phyloP scores from a whole-genome alignment of 257 asterid genomes.

The Mitragyna speciosa region DNA sequence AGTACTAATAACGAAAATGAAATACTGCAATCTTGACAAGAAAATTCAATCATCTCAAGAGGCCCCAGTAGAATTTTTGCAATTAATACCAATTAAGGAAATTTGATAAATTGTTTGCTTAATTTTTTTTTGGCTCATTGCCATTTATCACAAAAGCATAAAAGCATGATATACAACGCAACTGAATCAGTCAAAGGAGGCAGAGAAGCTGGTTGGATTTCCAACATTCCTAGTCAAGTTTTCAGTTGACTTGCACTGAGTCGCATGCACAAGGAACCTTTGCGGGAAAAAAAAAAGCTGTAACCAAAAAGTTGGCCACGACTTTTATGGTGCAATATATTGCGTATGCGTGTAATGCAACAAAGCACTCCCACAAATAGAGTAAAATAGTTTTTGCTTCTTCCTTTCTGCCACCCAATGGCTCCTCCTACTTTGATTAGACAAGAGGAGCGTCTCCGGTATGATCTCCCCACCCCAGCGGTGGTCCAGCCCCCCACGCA shows the following conservation, averaged over 20 bases:
- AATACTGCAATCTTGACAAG: too few species aligned
- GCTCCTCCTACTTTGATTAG: background rate
- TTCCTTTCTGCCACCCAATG: background rate
- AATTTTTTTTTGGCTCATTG: background rate
- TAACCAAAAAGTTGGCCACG: too few species aligned
- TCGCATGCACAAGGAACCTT: background rate
- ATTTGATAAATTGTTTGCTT: too few species aligned
- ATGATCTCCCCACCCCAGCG: slow-evolving; percentile 14
- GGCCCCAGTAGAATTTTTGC: background rate
- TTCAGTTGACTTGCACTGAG: background rate
- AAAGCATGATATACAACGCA: background rate
- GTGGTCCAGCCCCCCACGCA: slow-evolving; percentile 28
- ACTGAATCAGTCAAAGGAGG: slow-evolving; percentile 8
- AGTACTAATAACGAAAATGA: too few species aligned
- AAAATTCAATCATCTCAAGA: too few species aligned
- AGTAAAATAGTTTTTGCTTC: background rate
- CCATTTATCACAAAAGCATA: background rate
- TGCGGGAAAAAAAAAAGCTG: background rate
- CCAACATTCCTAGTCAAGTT: slow-evolving; percentile 14
- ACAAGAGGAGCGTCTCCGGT: slow-evolving; percentile 27
- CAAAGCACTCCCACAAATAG: background rate
- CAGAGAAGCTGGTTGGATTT: background rate
- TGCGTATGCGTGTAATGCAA: background rate
- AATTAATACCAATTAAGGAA: too few species aligned
- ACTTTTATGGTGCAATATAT: background rate